Conservation (phyloP, 192 early-diverging fungal species). For the Entomortierella lignicola region DNA sequence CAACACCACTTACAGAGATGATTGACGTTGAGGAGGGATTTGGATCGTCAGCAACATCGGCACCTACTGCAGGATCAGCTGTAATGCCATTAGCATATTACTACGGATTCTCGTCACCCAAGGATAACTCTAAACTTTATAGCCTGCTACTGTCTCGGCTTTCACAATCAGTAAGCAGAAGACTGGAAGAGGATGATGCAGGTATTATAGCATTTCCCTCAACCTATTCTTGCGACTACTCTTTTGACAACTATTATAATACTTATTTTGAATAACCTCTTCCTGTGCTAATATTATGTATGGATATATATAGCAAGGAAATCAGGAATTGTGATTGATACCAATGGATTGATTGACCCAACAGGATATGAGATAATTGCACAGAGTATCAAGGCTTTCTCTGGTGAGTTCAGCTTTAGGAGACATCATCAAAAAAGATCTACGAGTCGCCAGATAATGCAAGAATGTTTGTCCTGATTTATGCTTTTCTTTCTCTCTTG, state of each 20-base stretch:
- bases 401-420: constrained; percentile 68
- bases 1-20: constrained; percentile 76
- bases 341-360: constrained; percentile 82
- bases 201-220: constrained; percentile 34
- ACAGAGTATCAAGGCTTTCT: constrained; percentile 76
- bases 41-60: constrained; percentile 74
- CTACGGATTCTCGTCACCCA: constrained; percentile 83
- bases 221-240: neutral
- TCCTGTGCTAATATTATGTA: too few species aligned
- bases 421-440: too few species aligned
- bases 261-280: neutral
- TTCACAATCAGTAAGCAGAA: constrained; percentile 70
- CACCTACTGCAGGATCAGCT: constrained; percentile 69
- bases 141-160: constrained; percentile 71
- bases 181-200: constrained; percentile 71
- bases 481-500: neutral
- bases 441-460: too few species aligned
- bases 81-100: constrained; percentile 90
- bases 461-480: too few species aligned
- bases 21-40: constrained; percentile 91
- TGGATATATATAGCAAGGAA: constrained; percentile 59
- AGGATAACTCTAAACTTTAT: constrained; percentile 87
- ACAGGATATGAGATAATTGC: constrained; percentile 80
- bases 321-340: constrained; percentile 90
- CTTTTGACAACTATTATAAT: neutral